phyloP scores from a whole-genome alignment of 2,329 filamentous ascomycete species.

The Fusarium bulbicola region DNA sequence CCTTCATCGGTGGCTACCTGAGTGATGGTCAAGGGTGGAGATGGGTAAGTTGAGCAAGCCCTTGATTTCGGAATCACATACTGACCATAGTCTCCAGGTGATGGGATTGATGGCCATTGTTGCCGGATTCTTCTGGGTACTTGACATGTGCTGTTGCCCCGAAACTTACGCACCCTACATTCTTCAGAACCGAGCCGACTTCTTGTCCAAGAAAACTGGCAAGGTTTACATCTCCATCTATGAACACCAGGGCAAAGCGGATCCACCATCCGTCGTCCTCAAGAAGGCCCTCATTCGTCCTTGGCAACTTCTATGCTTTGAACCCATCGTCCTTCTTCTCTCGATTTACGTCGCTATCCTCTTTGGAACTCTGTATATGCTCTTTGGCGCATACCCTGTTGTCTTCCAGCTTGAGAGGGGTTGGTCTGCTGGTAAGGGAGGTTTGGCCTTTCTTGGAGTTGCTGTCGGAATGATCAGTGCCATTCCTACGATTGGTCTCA shows the following conservation, averaged over 20 bases:
- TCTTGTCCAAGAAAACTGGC: constrained; percentile 60
- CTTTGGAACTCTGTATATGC: constrained; percentile 63
- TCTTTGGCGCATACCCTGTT: constrained; percentile 65
- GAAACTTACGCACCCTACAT: constrained; percentile 69
- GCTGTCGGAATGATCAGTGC: constrained; percentile 68
- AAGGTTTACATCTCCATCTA: constrained; percentile 63
- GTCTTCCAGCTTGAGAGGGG: constrained; percentile 68
- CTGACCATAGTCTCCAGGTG: constrained; percentile 50
- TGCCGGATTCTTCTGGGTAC: constrained; percentile 65
- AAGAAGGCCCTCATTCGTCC: constrained; percentile 66
- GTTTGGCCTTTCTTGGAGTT: constrained; percentile 72
- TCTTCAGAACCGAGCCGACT: constrained; percentile 60
- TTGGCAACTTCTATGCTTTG: constrained; percentile 70
- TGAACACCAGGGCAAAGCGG: constrained; percentile 55
- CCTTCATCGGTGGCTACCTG: constrained; percentile 70
- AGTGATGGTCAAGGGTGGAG: constrained; percentile 68
- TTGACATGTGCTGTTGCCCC: constrained; percentile 59
- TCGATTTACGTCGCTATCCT: constrained; percentile 70
- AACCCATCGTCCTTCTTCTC: constrained; percentile 72
- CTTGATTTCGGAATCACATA: too few relatives aligned
- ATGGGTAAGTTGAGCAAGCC: constrained; percentile 49
- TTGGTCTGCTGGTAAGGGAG: constrained; percentile 65
- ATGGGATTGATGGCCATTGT: constrained; percentile 70
- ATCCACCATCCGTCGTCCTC: constrained; percentile 57
- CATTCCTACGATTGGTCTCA: constrained; percentile 59